phyloP scores from a whole-genome alignment of 495 filamentous ascomycete species.

The Patellaria atrata region DNA sequence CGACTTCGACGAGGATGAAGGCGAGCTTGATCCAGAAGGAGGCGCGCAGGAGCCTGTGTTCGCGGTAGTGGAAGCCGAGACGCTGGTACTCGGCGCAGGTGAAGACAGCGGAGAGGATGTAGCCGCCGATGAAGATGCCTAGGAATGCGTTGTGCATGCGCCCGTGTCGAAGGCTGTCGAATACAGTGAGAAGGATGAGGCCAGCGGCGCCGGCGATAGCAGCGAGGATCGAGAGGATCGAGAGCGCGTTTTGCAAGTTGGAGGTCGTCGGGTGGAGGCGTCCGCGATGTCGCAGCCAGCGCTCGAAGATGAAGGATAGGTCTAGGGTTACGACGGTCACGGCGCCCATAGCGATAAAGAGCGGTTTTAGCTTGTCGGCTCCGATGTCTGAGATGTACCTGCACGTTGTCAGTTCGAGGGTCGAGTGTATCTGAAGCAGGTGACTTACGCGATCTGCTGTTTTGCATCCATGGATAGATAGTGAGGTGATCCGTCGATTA shows the following conservation, averaged over 20 bases:
- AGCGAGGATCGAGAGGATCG: slow-evolving; percentile 52
- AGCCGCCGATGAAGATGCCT: slow-evolving; percentile 65
- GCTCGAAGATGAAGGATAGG: slow-evolving; percentile 63
- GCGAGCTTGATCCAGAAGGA: slow-evolving; percentile 70
- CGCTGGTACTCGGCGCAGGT: slow-evolving; percentile 81
- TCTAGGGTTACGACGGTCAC: slow-evolving; percentile 77
- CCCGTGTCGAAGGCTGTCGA: slow-evolving; percentile 59
- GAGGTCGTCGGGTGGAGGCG: slow-evolving; percentile 58
- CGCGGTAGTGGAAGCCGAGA: slow-evolving; percentile 60
- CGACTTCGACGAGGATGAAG: slow-evolving; percentile 69
- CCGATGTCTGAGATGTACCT: slow-evolving; percentile 46
- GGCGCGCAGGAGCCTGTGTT: slow-evolving; percentile 53
- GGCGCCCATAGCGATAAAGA: slow-evolving; percentile 70
- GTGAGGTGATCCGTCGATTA: slow-evolving; percentile 38
- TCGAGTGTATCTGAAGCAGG: slow-evolving; percentile 8
- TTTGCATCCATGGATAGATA: slow-evolving; percentile 51
- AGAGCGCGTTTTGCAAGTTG: slow-evolving; percentile 51
- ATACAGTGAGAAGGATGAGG: slow-evolving; percentile 67
- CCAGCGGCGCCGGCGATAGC: slow-evolving; percentile 63
- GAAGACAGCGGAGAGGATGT: slow-evolving; percentile 66
- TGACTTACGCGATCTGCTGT: slow-evolving; percentile 59
- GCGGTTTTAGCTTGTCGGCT: slow-evolving; percentile 56
- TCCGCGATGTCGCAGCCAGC: slow-evolving; percentile 65
- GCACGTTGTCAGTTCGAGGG: neutral
- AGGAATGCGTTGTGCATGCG: slow-evolving; percentile 63